Conservation (phyloP, 208 protist genomes). For the Acanthamoeba castellanii region DNA sequence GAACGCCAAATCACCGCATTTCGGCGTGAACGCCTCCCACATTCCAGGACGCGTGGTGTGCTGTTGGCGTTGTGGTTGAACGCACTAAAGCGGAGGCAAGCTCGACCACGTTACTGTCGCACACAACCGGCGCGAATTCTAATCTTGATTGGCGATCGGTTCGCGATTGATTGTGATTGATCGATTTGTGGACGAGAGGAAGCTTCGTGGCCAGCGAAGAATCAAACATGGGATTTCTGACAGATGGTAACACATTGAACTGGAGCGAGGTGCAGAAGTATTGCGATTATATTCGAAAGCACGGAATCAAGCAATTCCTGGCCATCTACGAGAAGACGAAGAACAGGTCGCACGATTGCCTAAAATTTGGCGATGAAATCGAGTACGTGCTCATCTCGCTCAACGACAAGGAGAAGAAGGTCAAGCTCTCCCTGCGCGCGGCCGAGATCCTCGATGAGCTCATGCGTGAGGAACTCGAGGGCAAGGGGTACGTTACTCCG, state of each 20-base stretch:
- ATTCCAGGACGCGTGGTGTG: neutral
- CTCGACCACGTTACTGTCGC: too few species aligned
- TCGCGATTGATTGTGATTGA: neutral
- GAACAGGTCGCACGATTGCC: constrained; percentile 88
- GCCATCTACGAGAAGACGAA: constrained; percentile 91
- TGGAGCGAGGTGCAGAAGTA: constrained; percentile 78
- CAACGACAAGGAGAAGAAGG: constrained; percentile 64
- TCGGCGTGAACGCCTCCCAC: neutral
- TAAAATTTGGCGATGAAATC: constrained; percentile 96
- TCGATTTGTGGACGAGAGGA: too few species aligned
- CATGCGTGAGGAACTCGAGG: constrained; percentile 32
- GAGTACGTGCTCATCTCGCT: constrained; percentile 91
- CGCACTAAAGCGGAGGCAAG: neutral
- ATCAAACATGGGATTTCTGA: constrained; percentile 82
- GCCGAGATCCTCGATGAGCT: constrained; percentile 77
- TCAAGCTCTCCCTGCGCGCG: constrained; percentile 71
- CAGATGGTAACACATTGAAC: constrained; percentile 49
- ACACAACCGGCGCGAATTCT: neutral
- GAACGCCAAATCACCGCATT: neutral
- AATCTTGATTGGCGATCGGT: too few species aligned
- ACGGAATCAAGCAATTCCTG: constrained; percentile 96
- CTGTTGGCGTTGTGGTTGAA: neutral
- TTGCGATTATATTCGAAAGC: constrained; percentile 91
- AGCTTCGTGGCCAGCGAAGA: too few species aligned
- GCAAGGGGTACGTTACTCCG: neutral